Conservation (phyloP, 345 rosid species). For the Lepidium africanum region DNA sequence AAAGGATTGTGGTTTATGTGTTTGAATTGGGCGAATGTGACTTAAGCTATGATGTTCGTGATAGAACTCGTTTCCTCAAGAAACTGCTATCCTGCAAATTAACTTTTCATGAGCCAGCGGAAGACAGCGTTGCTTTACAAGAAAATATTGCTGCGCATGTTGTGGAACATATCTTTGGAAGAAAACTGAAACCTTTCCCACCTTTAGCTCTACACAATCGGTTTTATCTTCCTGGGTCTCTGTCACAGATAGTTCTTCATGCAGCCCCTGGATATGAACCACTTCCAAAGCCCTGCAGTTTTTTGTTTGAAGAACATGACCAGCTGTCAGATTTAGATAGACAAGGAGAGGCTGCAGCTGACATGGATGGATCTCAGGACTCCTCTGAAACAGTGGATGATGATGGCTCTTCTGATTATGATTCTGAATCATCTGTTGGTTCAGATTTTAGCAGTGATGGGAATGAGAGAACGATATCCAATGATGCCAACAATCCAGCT, state of each 20-base stretch:
- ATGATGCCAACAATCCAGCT: conserved; percentile 35
- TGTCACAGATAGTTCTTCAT: conserved; percentile 94
- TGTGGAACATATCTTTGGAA: conserved; percentile 51
- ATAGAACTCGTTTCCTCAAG: conserved; percentile 73
- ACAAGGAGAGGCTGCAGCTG: conserved; percentile 25
- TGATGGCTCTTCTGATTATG: conserved; percentile 63
- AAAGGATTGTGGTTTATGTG: conserved; percentile 53
- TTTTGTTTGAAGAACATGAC: conserved; percentile 38
- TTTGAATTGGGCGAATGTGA: conserved; percentile 88
- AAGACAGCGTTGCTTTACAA: conserved; percentile 34
- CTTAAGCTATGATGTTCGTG: conserved; percentile 80
- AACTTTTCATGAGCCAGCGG: conserved; percentile 33
- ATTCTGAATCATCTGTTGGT: conserved; percentile 48
- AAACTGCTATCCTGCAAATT: conserved; percentile 41
- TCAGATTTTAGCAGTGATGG: conserved; percentile 36
- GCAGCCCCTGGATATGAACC: conserved; percentile 99
- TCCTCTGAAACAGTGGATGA: conserved; percentile 56
- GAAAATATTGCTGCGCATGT: conserved; percentile 35
- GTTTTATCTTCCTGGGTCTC: conserved; percentile 92
- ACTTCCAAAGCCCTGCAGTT: conserved; percentile 87
- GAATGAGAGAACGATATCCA: conserved; percentile 37
- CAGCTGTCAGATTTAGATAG: conserved; percentile 30
- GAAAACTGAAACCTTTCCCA: conserved; percentile 37
- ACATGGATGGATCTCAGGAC: conserved; percentile 30
- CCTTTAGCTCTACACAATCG: conserved; percentile 42